These are phyloP conservation scores for Erythrobasidium yunnanense DNA, from an alignment of 768 basidiomycete genomes.

Conservation along the genomic window DNA sequence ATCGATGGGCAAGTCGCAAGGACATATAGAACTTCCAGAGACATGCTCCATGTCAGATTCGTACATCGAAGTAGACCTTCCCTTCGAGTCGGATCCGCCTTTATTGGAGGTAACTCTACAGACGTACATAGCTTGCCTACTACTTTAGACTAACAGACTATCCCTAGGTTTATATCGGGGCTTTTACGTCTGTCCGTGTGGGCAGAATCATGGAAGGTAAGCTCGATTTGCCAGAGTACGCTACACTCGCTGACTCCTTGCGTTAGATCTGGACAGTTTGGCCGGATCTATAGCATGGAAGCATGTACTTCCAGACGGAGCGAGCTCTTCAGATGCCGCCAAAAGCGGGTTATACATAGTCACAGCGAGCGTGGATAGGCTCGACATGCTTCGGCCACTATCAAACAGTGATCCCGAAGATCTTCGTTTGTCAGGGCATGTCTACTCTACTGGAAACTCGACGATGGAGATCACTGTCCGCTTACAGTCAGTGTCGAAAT, in stretches of 20 bases:
- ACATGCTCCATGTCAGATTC: conserved; percentile 30
- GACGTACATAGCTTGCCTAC: too few relatives aligned
- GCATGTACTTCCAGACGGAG: conserved; percentile 32
- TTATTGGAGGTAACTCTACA: conserved; percentile 29
- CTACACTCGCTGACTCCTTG: background rate
- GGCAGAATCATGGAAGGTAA: conserved; percentile 34
- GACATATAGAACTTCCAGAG: too few relatives aligned
- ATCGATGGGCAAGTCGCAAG: too few relatives aligned
- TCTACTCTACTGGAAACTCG: conserved; percentile 31
- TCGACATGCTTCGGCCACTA: conserved; percentile 34
- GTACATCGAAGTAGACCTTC: conserved; percentile 30
- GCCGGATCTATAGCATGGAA: conserved; percentile 30
- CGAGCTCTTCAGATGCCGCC: conserved; percentile 11
- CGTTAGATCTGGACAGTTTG: conserved; percentile 25
- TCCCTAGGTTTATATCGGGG: conserved; percentile 36
- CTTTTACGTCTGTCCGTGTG: conserved; percentile 26
- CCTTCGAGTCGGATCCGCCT: conserved; percentile 16
- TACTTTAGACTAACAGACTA: too few relatives aligned
- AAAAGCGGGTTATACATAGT: conserved; percentile 35
- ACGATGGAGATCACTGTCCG: conserved; percentile 35
- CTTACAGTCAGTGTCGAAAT: conserved; percentile 28
- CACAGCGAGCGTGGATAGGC: conserved; percentile 36
- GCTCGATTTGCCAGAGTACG: background rate
- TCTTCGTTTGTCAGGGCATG: conserved; percentile 35
- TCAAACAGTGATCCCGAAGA: conserved; percentile 29